phyloP scores from a whole-genome alignment of 106 monocot genomes.

The Apostasia ramifera region DNA sequence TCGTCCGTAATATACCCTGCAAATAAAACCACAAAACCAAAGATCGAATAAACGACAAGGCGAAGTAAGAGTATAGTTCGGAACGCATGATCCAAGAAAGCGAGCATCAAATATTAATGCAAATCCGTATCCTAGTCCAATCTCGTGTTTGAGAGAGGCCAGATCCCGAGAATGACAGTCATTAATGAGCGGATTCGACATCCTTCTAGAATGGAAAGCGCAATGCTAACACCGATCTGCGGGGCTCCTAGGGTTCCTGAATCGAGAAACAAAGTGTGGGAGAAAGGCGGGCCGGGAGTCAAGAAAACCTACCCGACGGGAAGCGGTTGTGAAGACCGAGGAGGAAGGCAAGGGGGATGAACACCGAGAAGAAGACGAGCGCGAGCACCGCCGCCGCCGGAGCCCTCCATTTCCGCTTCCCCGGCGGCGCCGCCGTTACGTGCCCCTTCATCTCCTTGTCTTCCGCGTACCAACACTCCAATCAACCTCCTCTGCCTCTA shows the following conservation, averaged over 20 bases:
- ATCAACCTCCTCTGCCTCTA: not conserved
- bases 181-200: not conserved
- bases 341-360: constrained; percentile 45
- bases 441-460: constrained; percentile 16
- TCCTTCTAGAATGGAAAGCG: not conserved
- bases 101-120: too few relatives aligned
- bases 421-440: constrained; percentile 10
- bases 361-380: constrained; percentile 46
- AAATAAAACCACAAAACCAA: constrained; percentile 7
- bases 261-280: not conserved
- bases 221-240: constrained; percentile 7
- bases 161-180: constrained; percentile 1
- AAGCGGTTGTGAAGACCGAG: constrained; percentile 31
- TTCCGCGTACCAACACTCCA: not conserved
- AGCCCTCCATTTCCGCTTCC: constrained; percentile 44
- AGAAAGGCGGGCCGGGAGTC: not conserved
- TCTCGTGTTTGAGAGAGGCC: not conserved
- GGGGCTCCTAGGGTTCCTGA: too few relatives aligned
- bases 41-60: not conserved
- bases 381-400: constrained; percentile 25
- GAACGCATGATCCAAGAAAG: not conserved
- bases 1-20: constrained; percentile 16
- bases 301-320: constrained; percentile 14
- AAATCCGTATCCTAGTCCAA: too few relatives aligned
- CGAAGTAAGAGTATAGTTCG: too few relatives aligned